phyloP scores from a whole-genome alignment of 2,329 filamentous ascomycete genomes.

The Aspergillus sp. region DNA sequence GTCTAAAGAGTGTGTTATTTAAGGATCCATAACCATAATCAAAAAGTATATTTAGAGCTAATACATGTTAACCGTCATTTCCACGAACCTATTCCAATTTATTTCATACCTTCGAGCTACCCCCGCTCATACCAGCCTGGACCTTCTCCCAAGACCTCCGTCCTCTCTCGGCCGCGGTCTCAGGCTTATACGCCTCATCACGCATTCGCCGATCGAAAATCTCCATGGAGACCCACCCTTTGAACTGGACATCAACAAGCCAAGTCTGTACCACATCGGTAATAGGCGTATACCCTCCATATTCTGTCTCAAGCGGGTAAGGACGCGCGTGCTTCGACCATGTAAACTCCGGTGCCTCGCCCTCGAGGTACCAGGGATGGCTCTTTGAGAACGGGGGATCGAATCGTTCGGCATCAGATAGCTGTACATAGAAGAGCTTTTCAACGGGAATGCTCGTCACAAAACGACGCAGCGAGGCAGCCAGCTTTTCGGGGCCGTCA shows the following conservation, averaged over 20 bases:
- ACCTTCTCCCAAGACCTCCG: constrained; percentile 22
- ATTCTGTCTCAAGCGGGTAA: constrained; percentile 30
- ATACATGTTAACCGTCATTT: neutral
- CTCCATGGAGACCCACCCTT: constrained; percentile 36
- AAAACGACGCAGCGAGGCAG: constrained; percentile 24
- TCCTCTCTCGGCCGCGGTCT: constrained; percentile 20
- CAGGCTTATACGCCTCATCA: constrained; percentile 11
- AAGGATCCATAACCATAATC: neutral
- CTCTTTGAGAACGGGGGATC: constrained; percentile 28
- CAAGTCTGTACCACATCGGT: constrained; percentile 27
- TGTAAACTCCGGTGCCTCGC: constrained; percentile 29
- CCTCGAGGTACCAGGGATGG: constrained; percentile 31
- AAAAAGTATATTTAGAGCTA: neutral
- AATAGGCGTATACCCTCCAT: constrained; percentile 29
- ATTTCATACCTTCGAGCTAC: neutral
- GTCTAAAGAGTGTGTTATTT: neutral
- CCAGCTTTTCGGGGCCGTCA: constrained; percentile 18
- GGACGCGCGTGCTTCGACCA: constrained; percentile 32
- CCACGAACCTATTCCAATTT: neutral
- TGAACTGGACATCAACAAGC: constrained; percentile 29
- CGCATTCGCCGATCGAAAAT: constrained; percentile 33
- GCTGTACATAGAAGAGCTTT: constrained; percentile 37
- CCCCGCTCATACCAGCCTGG: constrained; percentile 2
- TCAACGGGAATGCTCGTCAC: constrained; percentile 21
- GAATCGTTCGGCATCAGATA: constrained; percentile 37